phyloP scores from a whole-genome alignment of 805 yeast genomes.

The Cyberlindnera galapagoensis region DNA sequence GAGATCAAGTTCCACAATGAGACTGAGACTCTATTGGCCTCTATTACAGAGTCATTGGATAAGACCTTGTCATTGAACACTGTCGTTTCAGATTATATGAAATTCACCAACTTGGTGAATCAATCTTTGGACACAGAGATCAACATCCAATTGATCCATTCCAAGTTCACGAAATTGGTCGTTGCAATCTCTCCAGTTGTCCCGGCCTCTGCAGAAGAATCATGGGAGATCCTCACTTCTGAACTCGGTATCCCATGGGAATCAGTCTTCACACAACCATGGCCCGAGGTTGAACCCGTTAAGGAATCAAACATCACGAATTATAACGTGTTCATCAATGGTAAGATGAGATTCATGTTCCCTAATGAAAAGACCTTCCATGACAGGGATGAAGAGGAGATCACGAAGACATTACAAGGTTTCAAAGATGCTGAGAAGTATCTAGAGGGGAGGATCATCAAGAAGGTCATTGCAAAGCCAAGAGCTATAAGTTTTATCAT shows the following conservation, averaged over 20 bases:
- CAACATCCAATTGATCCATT: constrained; percentile 35
- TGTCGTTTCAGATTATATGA: constrained; percentile 85
- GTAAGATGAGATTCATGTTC: constrained; percentile 52
- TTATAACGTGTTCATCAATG: constrained; percentile 67
- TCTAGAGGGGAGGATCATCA: constrained; percentile 35
- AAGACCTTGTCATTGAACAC: constrained; percentile 67
- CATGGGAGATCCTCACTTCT: constrained; percentile 47
- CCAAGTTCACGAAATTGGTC: constrained; percentile 47
- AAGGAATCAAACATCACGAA: constrained; percentile 31
- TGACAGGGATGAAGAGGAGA: constrained; percentile 28
- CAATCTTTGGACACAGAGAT: constrained; percentile 33
- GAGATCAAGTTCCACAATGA: constrained; percentile 58
- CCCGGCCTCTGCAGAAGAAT: constrained; percentile 79
- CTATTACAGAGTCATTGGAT: constrained; percentile 55
- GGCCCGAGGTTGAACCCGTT: constrained; percentile 50
- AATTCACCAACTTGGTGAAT: constrained; percentile 51
- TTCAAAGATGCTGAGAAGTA: constrained; percentile 35
- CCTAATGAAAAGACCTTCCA: constrained; percentile 31
- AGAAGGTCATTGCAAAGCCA: constrained; percentile 50
- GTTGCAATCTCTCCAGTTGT: constrained; percentile 72
- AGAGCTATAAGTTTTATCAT: constrained; percentile 21
- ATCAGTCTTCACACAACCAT: constrained; percentile 50
- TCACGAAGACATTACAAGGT: constrained; percentile 27
- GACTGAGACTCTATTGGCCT: constrained; percentile 38
- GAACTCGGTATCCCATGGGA: constrained; percentile 29